A percentile compares a stretch with the other conserved stretches of the same genome.
Conservation (phyloP, 345 rosid genomes). For the Citrus mangshanensis region DNA sequence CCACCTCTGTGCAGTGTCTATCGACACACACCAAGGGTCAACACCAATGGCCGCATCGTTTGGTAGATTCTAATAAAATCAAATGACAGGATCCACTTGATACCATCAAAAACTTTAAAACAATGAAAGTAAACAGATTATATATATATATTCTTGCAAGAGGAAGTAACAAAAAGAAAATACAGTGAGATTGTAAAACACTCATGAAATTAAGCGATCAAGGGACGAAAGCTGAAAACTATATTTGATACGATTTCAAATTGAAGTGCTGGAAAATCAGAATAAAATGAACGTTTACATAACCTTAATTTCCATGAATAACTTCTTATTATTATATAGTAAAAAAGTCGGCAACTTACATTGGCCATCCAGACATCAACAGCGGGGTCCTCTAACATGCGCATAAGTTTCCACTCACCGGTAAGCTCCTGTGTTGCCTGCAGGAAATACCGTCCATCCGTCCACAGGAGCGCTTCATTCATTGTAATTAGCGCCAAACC, state of each 20-base stretch:
- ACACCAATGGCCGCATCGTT: conserved; percentile 67
- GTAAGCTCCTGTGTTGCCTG: conserved; percentile 85
- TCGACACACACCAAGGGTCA: conserved; percentile 87
- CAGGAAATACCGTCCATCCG: conserved; percentile 90
- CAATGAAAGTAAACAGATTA: neutral
- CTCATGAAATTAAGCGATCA: neutral
- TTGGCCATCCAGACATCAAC: conserved; percentile 82
- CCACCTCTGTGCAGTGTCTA: conserved; percentile 86
- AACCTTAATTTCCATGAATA: neutral
- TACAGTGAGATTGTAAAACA: neutral
- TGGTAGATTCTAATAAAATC: conserved; percentile 59
- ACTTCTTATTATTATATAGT: too few relatives aligned
- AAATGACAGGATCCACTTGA: conserved; percentile 7
- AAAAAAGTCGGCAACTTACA: conserved; percentile 37
- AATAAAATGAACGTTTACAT: neutral
- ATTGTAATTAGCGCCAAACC: conserved; percentile 82
- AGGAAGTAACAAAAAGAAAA: neutral
- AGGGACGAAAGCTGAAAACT: neutral
- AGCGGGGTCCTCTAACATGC: conserved; percentile 85
- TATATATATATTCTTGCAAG: neutral
- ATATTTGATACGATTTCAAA: neutral
- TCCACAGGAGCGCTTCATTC: conserved; percentile 81
- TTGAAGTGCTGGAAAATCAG: neutral
- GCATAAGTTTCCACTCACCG: conserved; percentile 84
- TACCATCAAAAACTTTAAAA: neutral